Conservation (phyloP, 345 rosid species). For the Passiflora organensis region DNA sequence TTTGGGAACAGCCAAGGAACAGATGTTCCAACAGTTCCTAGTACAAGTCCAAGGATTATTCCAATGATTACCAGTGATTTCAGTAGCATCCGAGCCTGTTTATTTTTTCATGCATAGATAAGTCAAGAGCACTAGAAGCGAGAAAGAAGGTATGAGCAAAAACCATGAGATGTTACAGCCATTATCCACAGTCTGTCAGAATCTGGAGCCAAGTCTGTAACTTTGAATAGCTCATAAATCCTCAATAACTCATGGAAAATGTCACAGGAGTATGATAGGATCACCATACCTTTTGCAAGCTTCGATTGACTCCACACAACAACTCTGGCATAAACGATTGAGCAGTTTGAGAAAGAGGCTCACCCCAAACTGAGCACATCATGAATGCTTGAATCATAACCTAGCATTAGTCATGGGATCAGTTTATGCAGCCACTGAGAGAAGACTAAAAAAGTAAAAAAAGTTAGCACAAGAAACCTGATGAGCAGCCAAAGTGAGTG, state of each 20-base stretch:
- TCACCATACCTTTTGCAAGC: conserved; percentile 48
- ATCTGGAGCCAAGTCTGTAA: too few relatives aligned
- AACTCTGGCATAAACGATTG: conserved; percentile 93
- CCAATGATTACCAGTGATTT: conserved; percentile 74
- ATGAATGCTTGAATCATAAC: conserved; percentile 64
- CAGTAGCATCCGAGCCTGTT: conserved; percentile 71
- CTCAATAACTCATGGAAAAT: too few relatives aligned
- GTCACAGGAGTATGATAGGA: background rate
- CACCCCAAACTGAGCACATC: conserved; percentile 73
- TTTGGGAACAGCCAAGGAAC: conserved; percentile 69
- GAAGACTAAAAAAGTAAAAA: too few relatives aligned
- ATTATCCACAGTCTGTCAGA: too few relatives aligned
- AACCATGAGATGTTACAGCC: too few relatives aligned
- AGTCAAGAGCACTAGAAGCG: background rate
- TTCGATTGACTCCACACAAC: conserved; percentile 58
- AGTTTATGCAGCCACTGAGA: background rate
- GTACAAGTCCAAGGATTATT: conserved; percentile 46
- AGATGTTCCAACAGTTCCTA: conserved; percentile 53
- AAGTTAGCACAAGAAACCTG: conserved; percentile 43
- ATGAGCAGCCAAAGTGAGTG: conserved; percentile 73
- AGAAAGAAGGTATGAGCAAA: too few relatives aligned
- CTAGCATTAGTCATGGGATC: conserved; percentile 20
- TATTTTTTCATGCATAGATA: background rate
- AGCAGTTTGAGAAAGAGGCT: conserved; percentile 93
- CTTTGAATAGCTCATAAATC: too few relatives aligned